Percentiles rank a stretch among this genome's conserved stretches.
Evolutionary conservation across 768 basidiomycete species (phyloP).

Genomic region (Mycena galericulata): DNA sequence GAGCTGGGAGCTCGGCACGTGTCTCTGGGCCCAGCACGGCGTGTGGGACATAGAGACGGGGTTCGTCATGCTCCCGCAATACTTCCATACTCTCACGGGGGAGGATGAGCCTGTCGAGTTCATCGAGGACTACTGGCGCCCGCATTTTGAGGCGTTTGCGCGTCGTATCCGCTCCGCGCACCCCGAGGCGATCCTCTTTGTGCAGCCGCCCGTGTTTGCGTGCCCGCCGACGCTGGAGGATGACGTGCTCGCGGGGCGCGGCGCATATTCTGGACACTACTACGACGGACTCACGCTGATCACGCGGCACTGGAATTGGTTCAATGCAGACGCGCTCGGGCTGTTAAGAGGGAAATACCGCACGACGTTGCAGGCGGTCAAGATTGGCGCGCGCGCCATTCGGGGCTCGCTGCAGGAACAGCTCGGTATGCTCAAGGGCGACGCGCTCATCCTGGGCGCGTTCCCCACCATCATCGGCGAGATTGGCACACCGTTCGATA

Average conservation of each 20-base stretch:
- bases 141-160: slow-evolving; percentile 72
- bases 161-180: slow-evolving; percentile 73
- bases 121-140: slow-evolving; percentile 82
- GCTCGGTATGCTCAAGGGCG: slow-evolving; percentile 80
- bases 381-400: slow-evolving; percentile 87
- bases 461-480: slow-evolving; percentile 96
- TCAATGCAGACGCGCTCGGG: slow-evolving; percentile 96
- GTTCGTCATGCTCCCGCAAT: slow-evolving; percentile 74
- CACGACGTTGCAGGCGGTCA: slow-evolving; percentile 75
- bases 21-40: slow-evolving; percentile 89
- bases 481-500: slow-evolving; percentile 94
- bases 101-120: slow-evolving; percentile 69
- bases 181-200: slow-evolving; percentile 87
- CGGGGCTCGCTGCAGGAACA: slow-evolving; percentile 86
- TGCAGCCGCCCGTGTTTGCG: slow-evolving; percentile 93
- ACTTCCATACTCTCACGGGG: slow-evolving; percentile 70
- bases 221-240: slow-evolving; percentile 74
- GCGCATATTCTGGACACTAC: slow-evolving; percentile 85
- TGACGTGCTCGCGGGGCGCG: slow-evolving; percentile 72
- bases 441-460: slow-evolving; percentile 71
- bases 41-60: slow-evolving; percentile 88
- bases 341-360: slow-evolving; percentile 87
- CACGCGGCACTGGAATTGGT: slow-evolving; percentile 94
- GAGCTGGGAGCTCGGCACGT: slow-evolving; percentile 80
- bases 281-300: slow-evolving; percentile 96